Evolutionary conservation across 2,329 filamentous ascomycete species (phyloP).

Genomic region (Pseudopyricularia javanii): DNA sequence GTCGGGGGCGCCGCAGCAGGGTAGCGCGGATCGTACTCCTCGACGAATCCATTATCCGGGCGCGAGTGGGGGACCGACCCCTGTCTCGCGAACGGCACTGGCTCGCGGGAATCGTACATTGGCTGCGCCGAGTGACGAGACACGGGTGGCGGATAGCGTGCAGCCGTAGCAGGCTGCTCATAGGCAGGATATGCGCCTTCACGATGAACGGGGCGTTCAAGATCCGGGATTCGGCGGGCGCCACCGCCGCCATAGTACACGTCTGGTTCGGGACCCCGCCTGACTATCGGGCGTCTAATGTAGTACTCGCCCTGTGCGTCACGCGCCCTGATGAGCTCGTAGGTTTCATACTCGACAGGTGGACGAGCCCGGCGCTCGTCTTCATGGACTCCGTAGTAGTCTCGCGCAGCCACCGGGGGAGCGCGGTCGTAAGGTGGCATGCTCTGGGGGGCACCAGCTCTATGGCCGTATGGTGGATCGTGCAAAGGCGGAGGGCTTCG

Average conservation of each 20-base stretch:
- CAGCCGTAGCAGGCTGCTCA: background rate
- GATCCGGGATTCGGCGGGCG: background rate
- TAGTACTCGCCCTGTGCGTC: constrained; percentile 33
- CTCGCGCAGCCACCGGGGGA: constrained; percentile 8
- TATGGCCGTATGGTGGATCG: constrained; percentile 13
- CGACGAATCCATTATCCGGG: constrained; percentile 14
- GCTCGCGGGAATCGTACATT: constrained; percentile 7
- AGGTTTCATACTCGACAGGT: constrained; percentile 19
- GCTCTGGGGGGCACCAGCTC: background rate
- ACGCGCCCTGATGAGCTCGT: constrained; percentile 32
- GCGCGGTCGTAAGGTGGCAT: background rate
- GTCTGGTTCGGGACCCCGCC: constrained; percentile 7
- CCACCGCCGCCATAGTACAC: background rate
- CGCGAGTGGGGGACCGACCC: constrained; percentile 5
- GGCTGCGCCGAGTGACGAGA: background rate
- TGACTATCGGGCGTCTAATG: constrained; percentile 24
- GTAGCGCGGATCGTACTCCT: constrained; percentile 32
- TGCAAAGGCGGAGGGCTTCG: constrained; percentile 14
- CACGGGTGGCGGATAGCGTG: background rate
- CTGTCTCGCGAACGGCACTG: constrained; percentile 4
- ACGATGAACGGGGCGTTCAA: background rate
- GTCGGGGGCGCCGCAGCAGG: constrained; percentile 15
- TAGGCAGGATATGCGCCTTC: background rate
- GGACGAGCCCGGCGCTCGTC: constrained; percentile 15
- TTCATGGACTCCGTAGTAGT: constrained; percentile 19